phyloP scores from a whole-genome alignment of 805 yeast genomes.

The Nakazawaea wyomingensis region DNA sequence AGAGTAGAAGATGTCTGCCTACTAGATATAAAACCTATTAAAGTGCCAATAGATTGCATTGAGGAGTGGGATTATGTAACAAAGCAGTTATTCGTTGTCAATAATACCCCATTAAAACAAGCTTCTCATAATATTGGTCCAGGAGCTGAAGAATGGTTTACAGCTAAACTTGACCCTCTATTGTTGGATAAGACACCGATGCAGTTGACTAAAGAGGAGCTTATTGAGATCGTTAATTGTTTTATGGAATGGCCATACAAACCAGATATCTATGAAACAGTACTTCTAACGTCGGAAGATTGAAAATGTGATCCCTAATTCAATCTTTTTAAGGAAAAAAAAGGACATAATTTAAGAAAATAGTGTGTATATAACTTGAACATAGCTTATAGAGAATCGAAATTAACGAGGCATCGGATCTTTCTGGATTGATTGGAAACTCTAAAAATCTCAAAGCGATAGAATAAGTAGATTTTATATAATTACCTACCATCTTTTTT shows the following conservation, averaged over 20 bases:
- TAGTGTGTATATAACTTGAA: too few relatives aligned
- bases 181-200: conserved; percentile 40
- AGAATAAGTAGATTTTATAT: too few relatives aligned
- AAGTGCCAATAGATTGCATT: conserved; percentile 26
- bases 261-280: conserved; percentile 40
- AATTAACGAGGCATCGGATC: too few relatives aligned
- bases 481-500: too few relatives aligned
- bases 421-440: too few relatives aligned
- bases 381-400: too few relatives aligned
- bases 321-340: too few relatives aligned
- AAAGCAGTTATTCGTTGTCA: conserved; percentile 50
- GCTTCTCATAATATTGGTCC: conserved; percentile 63
- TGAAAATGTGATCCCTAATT: not conserved
- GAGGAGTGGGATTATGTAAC: conserved; percentile 66
- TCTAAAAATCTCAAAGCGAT: too few relatives aligned
- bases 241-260: conserved; percentile 84
- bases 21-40: conserved; percentile 23
- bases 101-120: conserved; percentile 38
- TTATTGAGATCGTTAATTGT: conserved; percentile 40
- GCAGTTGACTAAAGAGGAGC: conserved; percentile 52
- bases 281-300: conserved; percentile 3
- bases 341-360: too few relatives aligned
- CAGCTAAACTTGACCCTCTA: conserved; percentile 27
- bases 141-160: conserved; percentile 62
- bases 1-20: conserved; percentile 22